Evolutionary conservation across 2,329 filamentous ascomycete genomes (phyloP).

Genomic region (Alternaria postmessia): DNA sequence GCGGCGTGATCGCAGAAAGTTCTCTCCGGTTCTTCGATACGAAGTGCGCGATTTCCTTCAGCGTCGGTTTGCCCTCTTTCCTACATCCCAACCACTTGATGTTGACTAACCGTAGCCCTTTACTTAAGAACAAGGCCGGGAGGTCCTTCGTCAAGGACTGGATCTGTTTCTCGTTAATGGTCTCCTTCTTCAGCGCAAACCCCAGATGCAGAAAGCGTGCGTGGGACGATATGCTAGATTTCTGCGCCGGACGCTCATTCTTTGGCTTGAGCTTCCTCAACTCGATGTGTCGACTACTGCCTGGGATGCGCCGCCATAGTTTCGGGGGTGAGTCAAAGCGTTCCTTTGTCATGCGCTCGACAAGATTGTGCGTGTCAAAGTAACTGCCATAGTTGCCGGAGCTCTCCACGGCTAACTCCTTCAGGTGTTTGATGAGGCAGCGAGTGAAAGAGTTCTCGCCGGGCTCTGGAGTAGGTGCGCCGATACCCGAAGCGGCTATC

Average conservation of each 20-base stretch:
- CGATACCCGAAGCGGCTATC: background rate
- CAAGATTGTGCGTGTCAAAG: background rate
- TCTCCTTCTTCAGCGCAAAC: constrained; percentile 4
- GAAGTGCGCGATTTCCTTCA: background rate
- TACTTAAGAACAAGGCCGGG: background rate
- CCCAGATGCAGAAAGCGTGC: constrained; percentile 11
- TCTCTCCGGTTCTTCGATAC: background rate
- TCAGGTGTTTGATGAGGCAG: background rate
- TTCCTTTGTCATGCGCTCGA: background rate
- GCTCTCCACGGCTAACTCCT: background rate
- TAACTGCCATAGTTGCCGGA: background rate
- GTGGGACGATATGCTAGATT: background rate
- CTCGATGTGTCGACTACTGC: constrained; percentile 11
- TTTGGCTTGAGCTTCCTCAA: constrained; percentile 8
- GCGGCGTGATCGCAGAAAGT: background rate
- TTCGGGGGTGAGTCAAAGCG: background rate
- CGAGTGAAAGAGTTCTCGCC: background rate
- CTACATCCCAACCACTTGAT: background rate
- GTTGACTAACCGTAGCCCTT: background rate
- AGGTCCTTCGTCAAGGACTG: background rate
- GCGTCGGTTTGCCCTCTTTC: background rate
- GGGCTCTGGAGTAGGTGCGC: background rate
- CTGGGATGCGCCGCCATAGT: background rate
- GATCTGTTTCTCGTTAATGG: background rate
- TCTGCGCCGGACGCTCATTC: constrained; percentile 1